Evolutionary conservation across 345 rosid genomes (phyloP).

Genomic region (Limnanthes douglasii): DNA sequence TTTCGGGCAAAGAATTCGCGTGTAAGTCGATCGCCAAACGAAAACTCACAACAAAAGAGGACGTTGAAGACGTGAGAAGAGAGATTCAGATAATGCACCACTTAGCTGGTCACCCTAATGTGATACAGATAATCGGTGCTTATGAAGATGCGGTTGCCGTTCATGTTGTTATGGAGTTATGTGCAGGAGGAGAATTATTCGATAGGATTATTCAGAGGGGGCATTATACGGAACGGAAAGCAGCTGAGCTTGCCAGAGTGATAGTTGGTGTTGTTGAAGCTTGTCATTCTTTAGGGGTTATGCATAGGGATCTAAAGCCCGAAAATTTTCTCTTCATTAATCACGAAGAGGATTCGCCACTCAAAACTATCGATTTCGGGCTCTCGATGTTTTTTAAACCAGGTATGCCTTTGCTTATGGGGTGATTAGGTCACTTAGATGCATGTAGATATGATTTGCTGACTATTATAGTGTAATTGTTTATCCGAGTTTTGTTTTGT

Average conservation of each 20-base stretch:
- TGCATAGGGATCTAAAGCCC: conserved; percentile 96
- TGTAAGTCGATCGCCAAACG: conserved; percentile 83
- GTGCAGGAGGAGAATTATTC: conserved; percentile 89
- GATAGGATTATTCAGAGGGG: conserved; percentile 90
- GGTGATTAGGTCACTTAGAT: too few relatives aligned
- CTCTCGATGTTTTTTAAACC: conserved; percentile 89
- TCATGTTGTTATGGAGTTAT: conserved; percentile 85
- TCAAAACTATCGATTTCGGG: conserved; percentile 87
- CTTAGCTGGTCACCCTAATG: conserved; percentile 79
- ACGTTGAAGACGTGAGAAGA: conserved; percentile 86
- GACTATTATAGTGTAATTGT: too few relatives aligned
- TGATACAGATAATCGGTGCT: conserved; percentile 66
- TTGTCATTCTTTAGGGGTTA: conserved; percentile 91
- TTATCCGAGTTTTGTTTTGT: too few relatives aligned
- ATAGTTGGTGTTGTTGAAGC: conserved; percentile 84
- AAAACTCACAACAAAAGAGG: conserved; percentile 52
- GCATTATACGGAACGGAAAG: conserved; percentile 72
- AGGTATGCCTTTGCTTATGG: conserved; percentile 29
- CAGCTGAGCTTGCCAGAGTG: conserved; percentile 68
- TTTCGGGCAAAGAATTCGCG: conserved; percentile 47
- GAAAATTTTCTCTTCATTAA: conserved; percentile 77
- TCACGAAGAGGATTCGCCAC: conserved; percentile 57
- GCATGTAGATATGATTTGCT: too few relatives aligned
- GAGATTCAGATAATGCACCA: conserved; percentile 98
- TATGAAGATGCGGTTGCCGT: conserved; percentile 87